Evolutionary conservation across 2,329 filamentous ascomycete species (phyloP), one percentile per base, ranked within the genome.

Genomic region (Tolypocladium inflatum): DNA sequence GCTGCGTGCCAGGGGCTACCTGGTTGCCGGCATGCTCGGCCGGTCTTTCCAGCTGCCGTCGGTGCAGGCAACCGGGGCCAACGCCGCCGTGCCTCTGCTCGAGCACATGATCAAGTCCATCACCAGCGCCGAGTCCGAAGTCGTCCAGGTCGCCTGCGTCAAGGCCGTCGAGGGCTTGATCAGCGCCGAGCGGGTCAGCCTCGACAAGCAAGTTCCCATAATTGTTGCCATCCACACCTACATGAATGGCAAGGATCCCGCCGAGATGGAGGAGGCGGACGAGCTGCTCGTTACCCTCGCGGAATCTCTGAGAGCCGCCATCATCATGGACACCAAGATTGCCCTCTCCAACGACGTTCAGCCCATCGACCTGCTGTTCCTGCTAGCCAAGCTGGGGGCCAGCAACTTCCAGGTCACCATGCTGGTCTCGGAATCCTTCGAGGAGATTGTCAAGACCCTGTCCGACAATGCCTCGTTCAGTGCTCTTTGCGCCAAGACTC

Each of bases 61-160:
- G 17, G 80, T 59, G 4, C 58, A 55, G 38, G 39, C 48, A 21
- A 42, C 15, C 10, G 52, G 42, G 15, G n/a, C 55, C 26, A 43
- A 30, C 39, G 35, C 39, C 3, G 38, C 58, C 4, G 53, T 41
- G 38, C 45, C 78, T 8, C 80, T 93, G 59, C 78, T 92, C 63
- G 85, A 91, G 65, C 83, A 81, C 39, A 88, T 89, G 2, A 81
- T 97, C 56, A 83, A 88, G 55, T 86, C 87, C 9, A 89, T 96
- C 63, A 85, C 84, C 11, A 78, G 78, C 41, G 92, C 96, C 63
- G 78, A 85, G 23, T 89, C 90, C 0, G 92, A 97, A 70, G 85
- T 97, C 41, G 93, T 97, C 50, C 90, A 94, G 71, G 92, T 96
- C 21, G 87, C 93, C 23, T 96, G 91, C 67, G 88, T 97, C 66